Conservation (phyloP, 1,139 yeast genomes). For the Nakaseomyces delphensis region DNA sequence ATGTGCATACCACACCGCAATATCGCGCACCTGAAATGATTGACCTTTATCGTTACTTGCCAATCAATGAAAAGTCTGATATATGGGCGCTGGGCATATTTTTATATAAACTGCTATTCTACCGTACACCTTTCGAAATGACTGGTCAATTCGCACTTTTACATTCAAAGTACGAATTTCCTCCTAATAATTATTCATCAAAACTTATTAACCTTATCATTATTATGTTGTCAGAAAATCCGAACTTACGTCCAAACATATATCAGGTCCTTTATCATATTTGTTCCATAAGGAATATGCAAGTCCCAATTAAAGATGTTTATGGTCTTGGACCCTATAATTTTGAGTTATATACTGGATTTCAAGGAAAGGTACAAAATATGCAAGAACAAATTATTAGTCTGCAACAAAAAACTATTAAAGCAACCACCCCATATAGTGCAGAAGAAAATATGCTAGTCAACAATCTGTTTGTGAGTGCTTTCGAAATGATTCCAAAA, state of each 20-base stretch:
- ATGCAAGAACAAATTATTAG: conserved; percentile 24
- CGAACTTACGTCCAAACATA: conserved; percentile 75
- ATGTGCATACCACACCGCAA: conserved; percentile 95
- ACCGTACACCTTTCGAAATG: conserved; percentile 89
- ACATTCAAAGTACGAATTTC: conserved; percentile 53
- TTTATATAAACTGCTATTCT: conserved; percentile 82
- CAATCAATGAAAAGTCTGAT: conserved; percentile 91
- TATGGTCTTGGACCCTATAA: conserved; percentile 35
- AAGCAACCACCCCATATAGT: background rate
- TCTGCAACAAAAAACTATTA: background rate
- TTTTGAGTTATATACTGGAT: conserved; percentile 32
- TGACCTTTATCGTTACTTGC: conserved; percentile 72
- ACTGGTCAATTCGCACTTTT: conserved; percentile 64
- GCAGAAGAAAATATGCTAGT: background rate
- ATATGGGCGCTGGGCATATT: conserved; percentile 96
- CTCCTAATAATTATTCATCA: conserved; percentile 43
- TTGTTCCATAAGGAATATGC: conserved; percentile 45
- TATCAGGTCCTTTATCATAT: conserved; percentile 72
- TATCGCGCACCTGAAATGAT: conserved; percentile 96
- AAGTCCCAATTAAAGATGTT: conserved; percentile 44
- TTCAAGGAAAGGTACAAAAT: conserved; percentile 32
- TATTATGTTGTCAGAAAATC: conserved; percentile 74
- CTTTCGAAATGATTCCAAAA: conserved; percentile 4
- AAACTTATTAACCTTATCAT: conserved; percentile 64
- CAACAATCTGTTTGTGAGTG: background rate